Base-by-base conservation (phyloP, 1,139 yeast species). In the Candida smagusa region DNA sequence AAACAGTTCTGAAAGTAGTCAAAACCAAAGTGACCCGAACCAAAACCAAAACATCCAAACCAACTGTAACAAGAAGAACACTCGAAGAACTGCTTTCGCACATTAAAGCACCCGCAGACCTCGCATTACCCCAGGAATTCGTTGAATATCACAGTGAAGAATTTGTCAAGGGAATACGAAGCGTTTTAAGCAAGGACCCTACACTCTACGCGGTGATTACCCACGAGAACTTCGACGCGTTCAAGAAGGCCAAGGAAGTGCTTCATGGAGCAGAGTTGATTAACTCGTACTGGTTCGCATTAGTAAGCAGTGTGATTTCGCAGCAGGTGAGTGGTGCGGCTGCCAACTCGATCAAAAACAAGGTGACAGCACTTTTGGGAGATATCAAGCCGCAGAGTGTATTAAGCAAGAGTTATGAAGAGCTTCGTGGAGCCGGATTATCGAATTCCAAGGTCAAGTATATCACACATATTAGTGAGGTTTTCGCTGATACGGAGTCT, bases 271-370 rank as follows among this genome's bases (percentile, higher is more conserved):
- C 32, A 9, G 42, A 39, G 2, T 24, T 46, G 16, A 43, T 47
- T n/a, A 24, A 36, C 9, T 33, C 44, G 13, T 69, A 69, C 46
- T 71, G 76, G 76, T 53, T 60, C 33, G 49, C 65, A 26, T 52
- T 71, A 31, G 49, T 71, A 0, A 46, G 56, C 50, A 75, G 62
- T 54, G 74, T 88, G 6, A 74, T 86, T 11, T 77, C 86, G 1
- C 96, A 89, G 60, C 96, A 89, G 55, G 82, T 89, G 4, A 83
- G 92, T 47, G 96, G 96, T 1, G 73, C 79, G 1, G 94, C 96
- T 0, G 96, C 96, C 0, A 60, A 54, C 9, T 71, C 90, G 1
- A 84, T 89, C 27, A 71, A 74, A 38, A 46, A 46, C 9, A 72
- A 75, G 48, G 76, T 88, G 41, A 48, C 49, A 19, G 46, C 40